Evolutionary conservation across 2,329 filamentous ascomycete genomes (phyloP).

Genomic region (Calonectria ilicicola): DNA sequence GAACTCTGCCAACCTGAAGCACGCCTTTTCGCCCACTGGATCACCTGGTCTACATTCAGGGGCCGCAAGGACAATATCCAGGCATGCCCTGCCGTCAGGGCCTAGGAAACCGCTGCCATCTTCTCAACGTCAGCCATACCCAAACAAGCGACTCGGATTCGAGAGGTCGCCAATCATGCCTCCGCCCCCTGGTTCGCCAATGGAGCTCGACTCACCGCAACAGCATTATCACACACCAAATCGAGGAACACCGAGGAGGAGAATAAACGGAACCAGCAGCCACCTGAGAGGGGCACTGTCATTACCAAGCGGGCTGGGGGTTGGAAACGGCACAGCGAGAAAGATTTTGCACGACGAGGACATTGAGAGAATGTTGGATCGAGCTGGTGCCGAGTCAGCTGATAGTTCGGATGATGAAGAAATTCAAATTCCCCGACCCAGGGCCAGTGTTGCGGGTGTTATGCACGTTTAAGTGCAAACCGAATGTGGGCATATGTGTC

Average conservation of each 20-base stretch:
- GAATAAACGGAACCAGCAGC: constrained; percentile 53
- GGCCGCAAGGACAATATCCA: constrained; percentile 29
- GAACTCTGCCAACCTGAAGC: constrained; percentile 74
- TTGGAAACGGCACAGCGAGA: constrained; percentile 51
- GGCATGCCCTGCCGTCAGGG: constrained; percentile 59
- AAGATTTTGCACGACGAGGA: constrained; percentile 64
- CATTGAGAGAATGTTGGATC: constrained; percentile 70
- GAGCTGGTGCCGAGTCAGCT: constrained; percentile 59
- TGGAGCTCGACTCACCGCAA: constrained; percentile 59
- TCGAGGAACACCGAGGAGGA: constrained; percentile 56
- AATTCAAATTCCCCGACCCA: constrained; percentile 60
- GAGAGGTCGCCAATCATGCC: constrained; percentile 57
- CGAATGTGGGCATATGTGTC: neutral
- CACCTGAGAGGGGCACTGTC: constrained; percentile 58
- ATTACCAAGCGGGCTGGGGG: constrained; percentile 61
- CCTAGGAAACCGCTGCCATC: constrained; percentile 65
- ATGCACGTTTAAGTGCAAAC: constrained; percentile 42
- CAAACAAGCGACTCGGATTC: constrained; percentile 60
- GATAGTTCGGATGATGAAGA: constrained; percentile 70
- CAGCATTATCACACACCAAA: constrained; percentile 41
- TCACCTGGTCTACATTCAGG: constrained; percentile 47
- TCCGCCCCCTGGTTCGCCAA: constrained; percentile 54
- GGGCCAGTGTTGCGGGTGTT: constrained; percentile 43
- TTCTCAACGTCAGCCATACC: constrained; percentile 56
- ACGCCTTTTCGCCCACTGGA: constrained; percentile 60